These are phyloP conservation scores for Zancudomyces culisetae DNA, from an alignment of 371 early-diverging fungal genomes.

Conservation along the genomic window DNA sequence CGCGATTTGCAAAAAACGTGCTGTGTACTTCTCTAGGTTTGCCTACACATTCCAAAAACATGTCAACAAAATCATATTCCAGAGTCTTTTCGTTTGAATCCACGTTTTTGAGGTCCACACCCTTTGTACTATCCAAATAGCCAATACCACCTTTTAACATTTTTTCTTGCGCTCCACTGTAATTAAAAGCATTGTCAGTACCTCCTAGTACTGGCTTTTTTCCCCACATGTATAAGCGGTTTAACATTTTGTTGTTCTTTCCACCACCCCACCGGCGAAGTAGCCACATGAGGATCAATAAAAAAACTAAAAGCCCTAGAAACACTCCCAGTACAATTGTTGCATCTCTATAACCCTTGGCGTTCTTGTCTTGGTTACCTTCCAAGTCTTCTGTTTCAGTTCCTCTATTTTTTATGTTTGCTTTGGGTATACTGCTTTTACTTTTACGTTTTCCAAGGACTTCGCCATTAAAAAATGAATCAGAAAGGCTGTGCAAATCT, in stretches of 20 bases:
- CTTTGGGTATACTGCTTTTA: too few species aligned
- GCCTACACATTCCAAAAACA: constrained; percentile 16
- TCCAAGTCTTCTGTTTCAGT: not conserved
- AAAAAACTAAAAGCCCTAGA: not conserved
- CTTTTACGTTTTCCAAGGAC: constrained; percentile 1
- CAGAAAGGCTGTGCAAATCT: constrained; percentile 2
- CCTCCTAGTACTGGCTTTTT: too few species aligned
- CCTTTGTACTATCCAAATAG: too few species aligned
- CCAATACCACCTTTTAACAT: too few species aligned
- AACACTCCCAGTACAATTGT: not conserved
- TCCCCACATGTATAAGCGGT: too few species aligned
- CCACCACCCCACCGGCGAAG: too few species aligned
- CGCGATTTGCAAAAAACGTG: constrained; percentile 21
- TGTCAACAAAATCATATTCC: constrained; percentile 20
- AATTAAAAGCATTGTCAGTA: too few species aligned
- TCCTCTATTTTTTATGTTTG: not conserved
- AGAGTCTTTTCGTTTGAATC: not conserved
- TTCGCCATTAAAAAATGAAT: constrained; percentile 12
- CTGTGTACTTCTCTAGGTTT: constrained; percentile 18
- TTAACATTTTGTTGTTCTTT: too few species aligned
- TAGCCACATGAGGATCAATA: not conserved
- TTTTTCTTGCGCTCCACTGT: too few species aligned
- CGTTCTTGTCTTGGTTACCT: constrained; percentile 3
- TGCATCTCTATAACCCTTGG: not conserved
- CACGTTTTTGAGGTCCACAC: too few species aligned